A percentile compares a stretch with the other conserved stretches of the same genome.
These are phyloP conservation scores for Chondrostereum purpureum DNA, from an alignment of 1,284 basidiomycete genomes.

Conservation along the genomic window DNA sequence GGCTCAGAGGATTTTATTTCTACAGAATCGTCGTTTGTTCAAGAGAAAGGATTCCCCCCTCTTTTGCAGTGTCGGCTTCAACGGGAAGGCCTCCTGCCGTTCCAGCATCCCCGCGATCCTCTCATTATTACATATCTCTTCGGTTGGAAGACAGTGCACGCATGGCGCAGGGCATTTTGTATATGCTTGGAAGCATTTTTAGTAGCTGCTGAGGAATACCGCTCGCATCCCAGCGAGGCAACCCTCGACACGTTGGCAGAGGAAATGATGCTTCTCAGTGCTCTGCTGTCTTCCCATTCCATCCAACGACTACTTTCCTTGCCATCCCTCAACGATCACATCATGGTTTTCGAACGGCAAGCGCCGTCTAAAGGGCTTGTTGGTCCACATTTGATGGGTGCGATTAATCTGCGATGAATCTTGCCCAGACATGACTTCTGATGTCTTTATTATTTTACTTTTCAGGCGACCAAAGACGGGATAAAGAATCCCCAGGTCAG, in stretches of 20 bases:
- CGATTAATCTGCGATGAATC: background rate
- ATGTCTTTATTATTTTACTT: too few species aligned
- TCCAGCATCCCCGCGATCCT: background rate
- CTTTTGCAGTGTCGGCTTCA: background rate
- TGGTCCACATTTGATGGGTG: background rate
- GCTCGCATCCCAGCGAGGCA: background rate
- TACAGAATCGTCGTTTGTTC: background rate
- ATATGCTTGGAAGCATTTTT: background rate
- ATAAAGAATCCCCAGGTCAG: background rate
- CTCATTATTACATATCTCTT: background rate
- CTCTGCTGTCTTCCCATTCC: background rate
- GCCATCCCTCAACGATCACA: background rate
- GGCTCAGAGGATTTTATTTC: background rate
- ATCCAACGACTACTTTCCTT: background rate
- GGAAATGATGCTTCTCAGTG: background rate
- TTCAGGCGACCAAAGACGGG: background rate
- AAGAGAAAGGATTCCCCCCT: background rate
- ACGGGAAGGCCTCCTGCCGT: background rate
- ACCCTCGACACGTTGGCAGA: background rate
- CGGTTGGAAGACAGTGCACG: background rate
- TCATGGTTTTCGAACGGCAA: background rate
- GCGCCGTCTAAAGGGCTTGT: background rate
- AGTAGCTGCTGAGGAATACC: background rate
- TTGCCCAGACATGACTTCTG: background rate
- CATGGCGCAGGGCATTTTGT: background rate